phyloP scores from a whole-genome alignment of 2,329 filamentous ascomycete genomes.

The Aspergillus fumigatiaffinis region DNA sequence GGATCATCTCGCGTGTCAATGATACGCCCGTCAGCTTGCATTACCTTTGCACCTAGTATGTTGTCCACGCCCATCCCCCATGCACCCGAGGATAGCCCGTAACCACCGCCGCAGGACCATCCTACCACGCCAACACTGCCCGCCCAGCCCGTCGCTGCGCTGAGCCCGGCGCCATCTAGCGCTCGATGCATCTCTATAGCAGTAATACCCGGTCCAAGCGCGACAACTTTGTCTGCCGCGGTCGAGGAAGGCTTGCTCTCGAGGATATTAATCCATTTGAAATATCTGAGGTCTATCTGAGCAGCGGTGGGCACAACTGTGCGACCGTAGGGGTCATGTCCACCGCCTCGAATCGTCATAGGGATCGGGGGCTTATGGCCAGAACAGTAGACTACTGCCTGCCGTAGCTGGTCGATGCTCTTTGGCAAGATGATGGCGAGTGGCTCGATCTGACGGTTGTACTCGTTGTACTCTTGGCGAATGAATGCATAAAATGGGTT shows the following conservation, averaged over 20 bases:
- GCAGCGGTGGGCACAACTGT: too few relatives aligned
- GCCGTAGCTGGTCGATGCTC: too few relatives aligned
- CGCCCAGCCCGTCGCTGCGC: too few relatives aligned
- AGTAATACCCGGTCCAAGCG: neutral
- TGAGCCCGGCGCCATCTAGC: too few relatives aligned
- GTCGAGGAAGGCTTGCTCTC: neutral
- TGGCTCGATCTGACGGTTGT: too few relatives aligned
- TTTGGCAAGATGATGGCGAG: too few relatives aligned
- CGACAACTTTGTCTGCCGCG: neutral
- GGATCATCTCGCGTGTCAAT: neutral
- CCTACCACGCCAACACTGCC: neutral
- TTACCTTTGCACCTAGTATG: neutral
- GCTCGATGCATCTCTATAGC: neutral
- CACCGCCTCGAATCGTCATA: neutral
- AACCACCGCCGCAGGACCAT: neutral
- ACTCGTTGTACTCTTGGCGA: too few relatives aligned
- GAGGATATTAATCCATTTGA: neutral
- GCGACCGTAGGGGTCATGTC: neutral
- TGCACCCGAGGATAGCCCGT: neutral
- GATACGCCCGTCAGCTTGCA: neutral
- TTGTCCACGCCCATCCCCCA: neutral
- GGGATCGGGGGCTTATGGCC: too few relatives aligned
- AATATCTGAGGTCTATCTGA: neutral
- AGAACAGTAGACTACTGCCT: too few relatives aligned
- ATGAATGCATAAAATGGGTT: too few relatives aligned